Evolutionary conservation across 2,329 filamentous ascomycete species (phyloP).

Genomic region (Niveomyces coronatus): DNA sequence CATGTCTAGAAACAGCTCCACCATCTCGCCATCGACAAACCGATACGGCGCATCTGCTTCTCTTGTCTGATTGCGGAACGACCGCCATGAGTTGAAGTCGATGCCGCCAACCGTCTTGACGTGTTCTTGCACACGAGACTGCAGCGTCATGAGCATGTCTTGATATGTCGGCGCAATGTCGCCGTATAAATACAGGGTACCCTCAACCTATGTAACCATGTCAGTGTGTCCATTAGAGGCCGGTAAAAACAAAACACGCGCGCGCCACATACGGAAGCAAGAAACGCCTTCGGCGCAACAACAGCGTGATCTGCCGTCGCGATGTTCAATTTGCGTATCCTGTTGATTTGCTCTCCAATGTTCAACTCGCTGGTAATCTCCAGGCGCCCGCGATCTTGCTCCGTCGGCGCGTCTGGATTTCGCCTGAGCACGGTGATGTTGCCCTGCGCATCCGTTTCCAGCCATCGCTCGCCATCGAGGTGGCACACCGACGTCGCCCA

Average conservation of each 20-base stretch:
- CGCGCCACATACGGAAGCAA: constrained; percentile 79
- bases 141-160: constrained; percentile 74
- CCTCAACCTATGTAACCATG: constrained; percentile 76
- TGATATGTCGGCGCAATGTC: constrained; percentile 62
- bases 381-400: constrained; percentile 61
- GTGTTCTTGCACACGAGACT: constrained; percentile 55
- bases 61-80: constrained; percentile 63
- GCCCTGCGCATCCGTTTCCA: constrained; percentile 78
- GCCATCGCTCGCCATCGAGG: constrained; percentile 62
- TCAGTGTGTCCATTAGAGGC: constrained; percentile 12
- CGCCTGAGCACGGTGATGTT: constrained; percentile 74
- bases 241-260: background rate
- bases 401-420: constrained; percentile 61
- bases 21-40: constrained; percentile 85
- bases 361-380: constrained; percentile 71
- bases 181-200: constrained; percentile 82
- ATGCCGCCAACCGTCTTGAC: constrained; percentile 63
- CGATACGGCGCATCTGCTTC: constrained; percentile 70
- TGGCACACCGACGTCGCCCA: constrained; percentile 75
- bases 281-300: constrained; percentile 72
- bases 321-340: constrained; percentile 66
- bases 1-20: constrained; percentile 74
- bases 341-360: constrained; percentile 88
- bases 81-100: constrained; percentile 70
- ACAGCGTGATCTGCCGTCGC: constrained; percentile 52